Evolutionary conservation across 441 rosid species (phyloP), one percentile per base, ranked within the genome.

Genomic region (Brassica balearica): DNA sequence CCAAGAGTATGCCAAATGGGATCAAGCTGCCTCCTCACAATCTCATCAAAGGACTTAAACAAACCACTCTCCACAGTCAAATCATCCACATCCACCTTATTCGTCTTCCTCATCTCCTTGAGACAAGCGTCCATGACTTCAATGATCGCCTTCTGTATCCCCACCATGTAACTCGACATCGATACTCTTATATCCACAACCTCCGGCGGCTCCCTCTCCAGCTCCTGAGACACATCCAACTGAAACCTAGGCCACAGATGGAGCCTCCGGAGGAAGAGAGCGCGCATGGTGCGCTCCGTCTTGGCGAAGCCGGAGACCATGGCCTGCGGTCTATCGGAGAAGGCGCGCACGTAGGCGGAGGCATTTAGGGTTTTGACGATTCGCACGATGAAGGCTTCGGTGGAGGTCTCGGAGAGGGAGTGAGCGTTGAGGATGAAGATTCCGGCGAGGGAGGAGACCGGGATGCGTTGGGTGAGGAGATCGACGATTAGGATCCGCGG

Each of bases 221-320:
- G 81, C 72, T 96, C 99, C 84, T 91, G 91, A 38, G 97, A 89
- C 10, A 96, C 97, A 74, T 90, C 91, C 59, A 96, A 89, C 87
- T 92, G 99, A 84, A 96, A 96, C 88, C 99, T 86, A n/a, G 98
- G 99, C 98, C 99, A 96, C 15, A 96, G 85, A 43, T 91, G 97
- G 79, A 96, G 84, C 53, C 79, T 82, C 60, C 85, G 86, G 27
- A 94, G 82, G 56, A 76, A 92, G 77, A 96, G 77, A 32, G 91
- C 81, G 84, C 92, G 93, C 97, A 96, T 90, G 19, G 88, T 85
- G 62, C 98, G 82, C 86, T 94, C 99, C 8, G 97, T 86, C 89
- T 91, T 96, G 8, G 95, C 78, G 55, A 96, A 94, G 17, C 99
- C 99, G 0, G 97, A 84, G 65, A 96, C 95, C 97, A 94, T 94